Evolutionary conservation across 805 yeast species (phyloP).

Genomic region (Ogataea polymorpha): DNA sequence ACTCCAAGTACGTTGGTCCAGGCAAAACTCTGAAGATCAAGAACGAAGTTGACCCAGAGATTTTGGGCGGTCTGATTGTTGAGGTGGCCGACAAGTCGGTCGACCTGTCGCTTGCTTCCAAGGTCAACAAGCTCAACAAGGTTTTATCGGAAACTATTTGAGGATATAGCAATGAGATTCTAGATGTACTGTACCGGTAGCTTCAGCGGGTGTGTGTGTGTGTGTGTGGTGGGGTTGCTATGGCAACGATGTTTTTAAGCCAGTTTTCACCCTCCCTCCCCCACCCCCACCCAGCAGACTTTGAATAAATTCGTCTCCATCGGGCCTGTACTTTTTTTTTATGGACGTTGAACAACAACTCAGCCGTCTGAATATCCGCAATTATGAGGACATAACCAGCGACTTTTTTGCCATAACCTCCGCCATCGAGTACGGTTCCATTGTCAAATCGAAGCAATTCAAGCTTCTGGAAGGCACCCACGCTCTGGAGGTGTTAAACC

Average conservation of each 20-base stretch:
- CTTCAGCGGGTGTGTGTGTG: background rate
- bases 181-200: background rate
- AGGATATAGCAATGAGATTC: conserved; percentile 17
- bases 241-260: background rate
- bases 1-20: conserved; percentile 76
- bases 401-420: conserved; percentile 40
- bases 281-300: background rate
- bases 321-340: background rate
- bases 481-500: conserved; percentile 75
- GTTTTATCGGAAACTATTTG: conserved; percentile 83
- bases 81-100: conserved; percentile 97
- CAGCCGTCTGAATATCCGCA: conserved; percentile 4
- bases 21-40: conserved; percentile 83
- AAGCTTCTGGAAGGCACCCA: conserved; percentile 80
- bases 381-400: conserved; percentile 53
- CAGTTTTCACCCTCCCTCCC: no score
- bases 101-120: conserved; percentile 82
- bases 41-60: conserved; percentile 83
- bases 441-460: conserved; percentile 59
- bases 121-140: conserved; percentile 85
- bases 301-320: background rate
- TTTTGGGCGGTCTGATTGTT: conserved; percentile 92
- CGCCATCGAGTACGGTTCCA: conserved; percentile 41
- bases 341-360: conserved; percentile 9
- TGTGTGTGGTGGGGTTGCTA: background rate